Evolutionary conservation across 352 stramenopile species (phyloP), one percentile per base, ranked within the genome.

Genomic region (Detonula confervacea): DNA sequence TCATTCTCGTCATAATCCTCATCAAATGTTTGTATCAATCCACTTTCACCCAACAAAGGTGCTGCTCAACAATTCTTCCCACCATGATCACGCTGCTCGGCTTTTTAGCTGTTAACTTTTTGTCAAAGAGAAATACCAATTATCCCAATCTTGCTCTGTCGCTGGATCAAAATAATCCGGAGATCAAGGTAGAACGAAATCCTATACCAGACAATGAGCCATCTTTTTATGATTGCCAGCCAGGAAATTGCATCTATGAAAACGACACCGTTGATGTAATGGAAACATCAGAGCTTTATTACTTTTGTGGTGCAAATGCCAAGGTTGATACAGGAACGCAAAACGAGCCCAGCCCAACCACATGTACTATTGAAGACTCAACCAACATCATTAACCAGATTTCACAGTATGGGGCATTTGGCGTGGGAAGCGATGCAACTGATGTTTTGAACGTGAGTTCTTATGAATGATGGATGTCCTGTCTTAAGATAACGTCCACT

Each of bases 61-160:
- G 63, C 29, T 93, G 79, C 51, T 92, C 86, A 12, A 92, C 80
- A 0, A 88, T 93, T 73, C 42, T 92, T 37, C 90, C 90, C 33
- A 86, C 69, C 25, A 24, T 92, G 2, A 88, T 87, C 72, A 74
- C 87, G 8, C 78, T 97, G 4, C 69, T 95, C 30, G 91, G 96
- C n/a, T 91, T 97, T 4, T 61, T 95, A 8, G 81, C 95, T 22
- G 94, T 95, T n/a, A 96, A 77, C 27, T 90, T 81, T 69, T 57
- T 75, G 9, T 25, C 60, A 25, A 87, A 88, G 12, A 87, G 85
- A 24, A 86, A 90, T 16, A 65, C 94, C 18, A 88, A 90, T 52
- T 80, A 88, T 42, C 69, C 78, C 20, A 61, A 77, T 29, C 62
- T 95, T 22, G 60, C 61, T 0, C 64, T 96, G 46, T 77, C 64